These are phyloP conservation scores for Rhodotorula paludigena DNA, from an alignment of 768 basidiomycete genomes.

Conservation along the genomic window DNA sequence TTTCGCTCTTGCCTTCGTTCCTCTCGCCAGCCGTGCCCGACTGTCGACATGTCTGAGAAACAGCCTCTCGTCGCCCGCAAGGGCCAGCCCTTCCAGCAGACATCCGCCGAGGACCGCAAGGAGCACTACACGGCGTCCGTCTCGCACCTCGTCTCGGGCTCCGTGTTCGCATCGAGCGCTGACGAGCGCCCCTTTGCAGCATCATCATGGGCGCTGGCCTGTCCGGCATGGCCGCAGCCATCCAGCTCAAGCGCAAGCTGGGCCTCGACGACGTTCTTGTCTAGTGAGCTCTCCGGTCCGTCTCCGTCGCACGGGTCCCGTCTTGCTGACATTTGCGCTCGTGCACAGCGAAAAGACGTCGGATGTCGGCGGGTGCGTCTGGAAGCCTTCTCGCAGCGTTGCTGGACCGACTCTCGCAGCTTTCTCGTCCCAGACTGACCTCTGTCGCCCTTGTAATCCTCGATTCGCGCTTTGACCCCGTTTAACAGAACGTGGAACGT, in stretches of 20 bases:
- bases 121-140: constrained; percentile 22
- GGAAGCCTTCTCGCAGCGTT: background rate
- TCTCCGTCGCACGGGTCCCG: background rate
- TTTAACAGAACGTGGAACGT: constrained; percentile 10
- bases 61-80: background rate
- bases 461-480: background rate
- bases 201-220: constrained; percentile 42
- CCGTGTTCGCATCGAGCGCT: background rate
- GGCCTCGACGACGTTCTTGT: constrained; percentile 39
- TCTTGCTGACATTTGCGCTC: background rate
- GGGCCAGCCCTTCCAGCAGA: constrained; percentile 3
- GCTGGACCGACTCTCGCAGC: no score
- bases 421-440: no score
- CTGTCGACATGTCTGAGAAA: background rate
- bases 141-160: background rate
- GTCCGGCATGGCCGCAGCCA: constrained; percentile 38
- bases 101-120: constrained; percentile 15
- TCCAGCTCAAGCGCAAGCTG: constrained; percentile 40
- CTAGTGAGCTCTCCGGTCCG: constrained; percentile 23
- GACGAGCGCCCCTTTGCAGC: background rate
- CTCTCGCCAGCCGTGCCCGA: background rate
- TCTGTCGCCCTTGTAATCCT: no score
- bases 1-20: background rate
- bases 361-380: constrained; percentile 11
- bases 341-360: constrained; percentile 1